phyloP scores from a whole-genome alignment of 208 protist genomes.

The Strigomonas culicis region DNA sequence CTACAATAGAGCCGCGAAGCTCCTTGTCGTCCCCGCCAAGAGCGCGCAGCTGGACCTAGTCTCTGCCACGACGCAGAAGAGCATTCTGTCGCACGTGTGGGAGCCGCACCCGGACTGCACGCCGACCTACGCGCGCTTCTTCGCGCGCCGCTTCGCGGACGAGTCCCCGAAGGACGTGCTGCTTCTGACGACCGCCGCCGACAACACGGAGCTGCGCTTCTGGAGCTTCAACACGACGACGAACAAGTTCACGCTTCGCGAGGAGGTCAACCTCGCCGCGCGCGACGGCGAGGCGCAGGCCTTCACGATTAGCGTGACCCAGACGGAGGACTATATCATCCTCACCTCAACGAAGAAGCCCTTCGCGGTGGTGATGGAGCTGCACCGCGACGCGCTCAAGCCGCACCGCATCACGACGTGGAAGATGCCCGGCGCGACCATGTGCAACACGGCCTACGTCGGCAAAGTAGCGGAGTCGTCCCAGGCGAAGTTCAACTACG shows the following conservation, averaged over 20 bases:
- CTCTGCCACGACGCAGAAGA: slow-evolving; percentile 52
- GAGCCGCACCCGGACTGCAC: slow-evolving; percentile 70
- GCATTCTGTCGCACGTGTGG: slow-evolving; percentile 68
- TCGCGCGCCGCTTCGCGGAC: slow-evolving; percentile 59
- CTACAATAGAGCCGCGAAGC: slow-evolving; percentile 49
- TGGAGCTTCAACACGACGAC: slow-evolving; percentile 70
- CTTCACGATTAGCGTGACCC: slow-evolving; percentile 76
- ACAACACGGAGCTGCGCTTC: slow-evolving; percentile 82
- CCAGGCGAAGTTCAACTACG: slow-evolving; percentile 72
- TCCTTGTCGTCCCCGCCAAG: slow-evolving; percentile 71
- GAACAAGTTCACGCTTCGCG: slow-evolving; percentile 73
- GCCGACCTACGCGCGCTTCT: slow-evolving; percentile 84
- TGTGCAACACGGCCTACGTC: slow-evolving; percentile 64
- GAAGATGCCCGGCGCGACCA: slow-evolving; percentile 51
- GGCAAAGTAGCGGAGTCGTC: slow-evolving; percentile 67
- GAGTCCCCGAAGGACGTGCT: slow-evolving; percentile 46
- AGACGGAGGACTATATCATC: slow-evolving; percentile 86
- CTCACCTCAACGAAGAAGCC: slow-evolving; percentile 52
- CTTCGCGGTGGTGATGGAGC: slow-evolving; percentile 76
- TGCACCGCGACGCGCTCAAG: slow-evolving; percentile 71
- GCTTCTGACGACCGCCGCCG: slow-evolving; percentile 69
- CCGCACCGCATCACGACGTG: slow-evolving; percentile 80
- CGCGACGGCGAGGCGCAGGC: slow-evolving; percentile 22
- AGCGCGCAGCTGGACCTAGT: slow-evolving; percentile 72
- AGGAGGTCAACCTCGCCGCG: slow-evolving; percentile 70